phyloP scores from a whole-genome alignment of 805 yeast species.

The Metschnikowia reukaufii region DNA sequence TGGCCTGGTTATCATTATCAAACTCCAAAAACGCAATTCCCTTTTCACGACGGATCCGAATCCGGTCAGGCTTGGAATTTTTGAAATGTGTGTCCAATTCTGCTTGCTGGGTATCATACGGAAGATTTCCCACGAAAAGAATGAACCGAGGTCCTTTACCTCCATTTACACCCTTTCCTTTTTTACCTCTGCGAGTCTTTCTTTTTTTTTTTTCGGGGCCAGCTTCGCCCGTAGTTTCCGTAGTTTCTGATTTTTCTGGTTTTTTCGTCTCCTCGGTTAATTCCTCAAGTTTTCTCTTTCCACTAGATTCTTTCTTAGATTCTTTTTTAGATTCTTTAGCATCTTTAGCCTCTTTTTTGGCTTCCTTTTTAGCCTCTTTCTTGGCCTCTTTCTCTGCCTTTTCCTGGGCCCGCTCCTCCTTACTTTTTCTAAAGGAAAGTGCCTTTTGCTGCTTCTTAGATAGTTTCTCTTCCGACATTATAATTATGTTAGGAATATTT shows the following conservation, averaged over 20 bases:
- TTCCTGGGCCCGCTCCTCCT: conserved; percentile 40
- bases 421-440: conserved; percentile 50
- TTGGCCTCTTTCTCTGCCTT: conserved; percentile 27
- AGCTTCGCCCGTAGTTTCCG: conserved; percentile 14
- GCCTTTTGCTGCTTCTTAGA: conserved; percentile 70
- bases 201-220: conserved; percentile 58
- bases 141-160: conserved; percentile 66
- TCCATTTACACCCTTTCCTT: conserved; percentile 55
- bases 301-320: background rate
- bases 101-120: conserved; percentile 63
- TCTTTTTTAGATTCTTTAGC: background rate
- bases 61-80: conserved; percentile 65
- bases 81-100: conserved; percentile 73
- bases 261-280: conserved; percentile 24
- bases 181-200: conserved; percentile 76
- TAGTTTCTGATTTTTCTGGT: background rate
- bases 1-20: conserved; percentile 54
- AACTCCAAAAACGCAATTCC: conserved; percentile 94
- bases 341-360: conserved; percentile 13
- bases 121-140: conserved; percentile 87
- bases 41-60: conserved; percentile 79
- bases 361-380: conserved; percentile 28
- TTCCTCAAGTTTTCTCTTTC: conserved; percentile 32
- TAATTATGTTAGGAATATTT: background rate
- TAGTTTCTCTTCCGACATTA: conserved; percentile 39